Base-by-base conservation (phyloP, 176 grass and related monocot species). In the Rhynchospora pubera region DNA sequence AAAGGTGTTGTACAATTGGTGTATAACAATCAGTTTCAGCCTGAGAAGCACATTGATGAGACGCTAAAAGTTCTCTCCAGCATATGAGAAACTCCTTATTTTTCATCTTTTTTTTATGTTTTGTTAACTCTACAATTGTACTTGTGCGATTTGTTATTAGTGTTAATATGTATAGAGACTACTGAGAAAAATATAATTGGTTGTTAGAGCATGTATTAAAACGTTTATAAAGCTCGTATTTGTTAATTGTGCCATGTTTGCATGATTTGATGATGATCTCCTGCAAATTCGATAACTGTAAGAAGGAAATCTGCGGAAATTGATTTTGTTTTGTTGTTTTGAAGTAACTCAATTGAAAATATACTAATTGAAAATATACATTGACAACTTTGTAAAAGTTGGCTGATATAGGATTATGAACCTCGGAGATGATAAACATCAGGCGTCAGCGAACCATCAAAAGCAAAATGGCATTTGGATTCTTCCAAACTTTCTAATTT, bases 1-100 rank as follows among this genome's bases (percentile, higher is more conserved):
- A 91, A 91, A 0, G 92, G 96, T 23, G 87, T 91, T 34, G 89
- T 98, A 24, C 96, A 91, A 82, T 90, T 93, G 84, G 67, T 98
- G 52, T 98, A 98, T 85, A 98, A 98, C 90, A 93, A 98, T 80
- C 96, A 98, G 84, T 98, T 98, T 88, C 96, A 98, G 84, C 96
- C 96, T 3, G 96, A 98, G 96, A 98, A 98, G 87, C 96, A 98
- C 87, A 91, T 94, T 30, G 87, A 77, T 0, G 92, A 98, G 87
- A 98, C 96, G 1, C 86, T 98, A 65, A 95, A 98, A 88, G 85
- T 98, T 74, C 89, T 98, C 1, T 85, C 94, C 67, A 84, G 77
- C 82, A 59, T 93, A 61, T 77, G 79, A 73, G 79, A 78, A 84
- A 9, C 46, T 74, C 66, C 62, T 88, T 56, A 55, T 7, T 66